Evolutionary conservation across 2,329 filamentous ascomycete genomes (phyloP).

Genomic region (Graphilbum fragrans): DNA sequence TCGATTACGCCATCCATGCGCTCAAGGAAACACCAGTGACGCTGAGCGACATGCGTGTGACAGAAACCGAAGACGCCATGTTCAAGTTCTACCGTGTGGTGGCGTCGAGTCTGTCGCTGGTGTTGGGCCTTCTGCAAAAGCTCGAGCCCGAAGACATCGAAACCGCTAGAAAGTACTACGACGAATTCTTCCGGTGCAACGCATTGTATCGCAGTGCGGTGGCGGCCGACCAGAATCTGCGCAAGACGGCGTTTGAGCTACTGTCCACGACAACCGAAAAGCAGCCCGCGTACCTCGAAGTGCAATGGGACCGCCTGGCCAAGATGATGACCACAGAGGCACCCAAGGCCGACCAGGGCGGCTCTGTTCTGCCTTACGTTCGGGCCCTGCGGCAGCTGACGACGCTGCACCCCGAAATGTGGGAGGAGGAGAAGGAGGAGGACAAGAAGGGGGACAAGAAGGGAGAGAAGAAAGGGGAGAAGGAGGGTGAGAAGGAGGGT

Average conservation of each 20-base stretch:
- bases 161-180: slow-evolving; percentile 50
- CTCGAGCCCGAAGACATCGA: slow-evolving; percentile 39
- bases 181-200: slow-evolving; percentile 53
- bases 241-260: slow-evolving; percentile 39
- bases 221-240: slow-evolving; percentile 42
- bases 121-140: slow-evolving; percentile 38
- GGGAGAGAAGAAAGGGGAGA: too few relatives aligned
- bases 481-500: too few relatives aligned
- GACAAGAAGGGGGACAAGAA: too few relatives aligned
- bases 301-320: slow-evolving; percentile 37
- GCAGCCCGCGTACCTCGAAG: slow-evolving; percentile 31
- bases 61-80: slow-evolving; percentile 72
- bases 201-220: slow-evolving; percentile 56
- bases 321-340: slow-evolving; percentile 59
- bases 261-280: slow-evolving; percentile 35
- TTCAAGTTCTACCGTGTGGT: slow-evolving; percentile 74
- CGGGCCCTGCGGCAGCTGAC: slow-evolving; percentile 57
- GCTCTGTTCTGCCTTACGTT: slow-evolving; percentile 62
- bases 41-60: slow-evolving; percentile 78
- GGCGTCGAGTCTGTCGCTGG: slow-evolving; percentile 40
- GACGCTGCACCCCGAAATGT: slow-evolving; percentile 51
- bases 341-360: slow-evolving; percentile 57
- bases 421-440: slow-evolving; percentile 56
- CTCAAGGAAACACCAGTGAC: slow-evolving; percentile 70
- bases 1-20: slow-evolving; percentile 72